Evolutionary conservation across 805 yeast genomes (phyloP).

Genomic region (Metschnikowia lachancei): DNA sequence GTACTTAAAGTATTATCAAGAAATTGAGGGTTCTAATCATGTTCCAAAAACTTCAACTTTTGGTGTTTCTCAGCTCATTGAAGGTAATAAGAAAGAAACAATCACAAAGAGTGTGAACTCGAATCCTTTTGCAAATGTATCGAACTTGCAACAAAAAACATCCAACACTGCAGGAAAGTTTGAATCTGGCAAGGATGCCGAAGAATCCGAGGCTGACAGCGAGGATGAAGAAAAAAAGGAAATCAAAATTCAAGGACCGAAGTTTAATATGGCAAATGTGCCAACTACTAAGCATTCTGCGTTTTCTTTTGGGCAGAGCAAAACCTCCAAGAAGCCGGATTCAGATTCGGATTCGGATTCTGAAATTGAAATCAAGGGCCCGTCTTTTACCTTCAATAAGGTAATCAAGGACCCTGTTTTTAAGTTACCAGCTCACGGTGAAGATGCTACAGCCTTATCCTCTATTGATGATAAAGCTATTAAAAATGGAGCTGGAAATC

Average conservation of each 20-base stretch:
- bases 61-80: neutral
- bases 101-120: neutral
- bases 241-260: constrained; percentile 36
- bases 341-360: constrained; percentile 57
- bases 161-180: neutral
- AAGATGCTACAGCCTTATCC: too few species aligned
- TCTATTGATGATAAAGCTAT: neutral
- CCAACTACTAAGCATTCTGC: constrained; percentile 35
- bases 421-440: constrained; percentile 9
- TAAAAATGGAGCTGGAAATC: neutral
- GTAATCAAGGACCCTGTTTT: constrained; percentile 37
- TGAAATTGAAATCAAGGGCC: constrained; percentile 70
- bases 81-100: neutral
- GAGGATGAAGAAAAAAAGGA: constrained; percentile 23
- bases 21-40: constrained; percentile 23
- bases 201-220: constrained; percentile 16
- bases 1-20: constrained; percentile 52
- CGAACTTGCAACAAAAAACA: neutral
- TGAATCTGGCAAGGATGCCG: neutral
- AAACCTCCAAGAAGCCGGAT: constrained; percentile 3
- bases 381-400: constrained; percentile 51
- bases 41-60: neutral
- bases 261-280: constrained; percentile 29
- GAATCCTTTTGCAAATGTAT: constrained; percentile 1
- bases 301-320: constrained; percentile 34